These are phyloP conservation scores for Gryganskiella cystojenkinii DNA, from an alignment of 192 early-diverging fungal genomes.

Conservation along the genomic window DNA sequence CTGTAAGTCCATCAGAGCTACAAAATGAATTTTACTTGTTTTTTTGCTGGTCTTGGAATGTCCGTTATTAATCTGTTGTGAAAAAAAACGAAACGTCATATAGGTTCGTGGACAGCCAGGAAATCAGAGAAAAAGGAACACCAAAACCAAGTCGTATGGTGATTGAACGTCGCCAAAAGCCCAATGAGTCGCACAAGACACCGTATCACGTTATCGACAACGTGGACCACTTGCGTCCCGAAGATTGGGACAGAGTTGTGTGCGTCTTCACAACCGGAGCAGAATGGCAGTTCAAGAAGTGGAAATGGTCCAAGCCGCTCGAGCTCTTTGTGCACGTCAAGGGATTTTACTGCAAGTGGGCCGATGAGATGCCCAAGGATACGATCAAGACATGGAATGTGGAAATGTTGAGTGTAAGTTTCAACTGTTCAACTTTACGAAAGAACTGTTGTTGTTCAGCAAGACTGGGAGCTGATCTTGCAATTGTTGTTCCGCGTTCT, in stretches of 20 bases:
- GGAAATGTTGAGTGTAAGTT: slow-evolving; percentile 60
- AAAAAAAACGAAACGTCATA: no score
- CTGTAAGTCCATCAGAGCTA: no score
- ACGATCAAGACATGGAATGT: slow-evolving; percentile 63
- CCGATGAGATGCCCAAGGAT: slow-evolving; percentile 56
- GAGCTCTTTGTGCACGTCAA: slow-evolving; percentile 84
- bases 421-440: background rate
- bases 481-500: background rate
- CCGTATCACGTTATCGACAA: slow-evolving; percentile 87
- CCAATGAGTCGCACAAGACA: slow-evolving; percentile 59
- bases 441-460: background rate
- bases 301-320: slow-evolving; percentile 87
- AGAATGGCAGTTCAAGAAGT: slow-evolving; percentile 94
- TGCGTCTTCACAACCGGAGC: slow-evolving; percentile 93
- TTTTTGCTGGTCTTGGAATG: no score
- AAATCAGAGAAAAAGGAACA: slow-evolving; percentile 67
- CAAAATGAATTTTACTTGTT: no score
- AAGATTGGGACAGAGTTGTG: slow-evolving; percentile 90
- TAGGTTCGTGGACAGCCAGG: slow-evolving; percentile 73
- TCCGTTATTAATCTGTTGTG: no score
- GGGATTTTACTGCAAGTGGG: slow-evolving; percentile 72
- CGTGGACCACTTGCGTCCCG: slow-evolving; percentile 72
- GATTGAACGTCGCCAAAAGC: slow-evolving; percentile 70
- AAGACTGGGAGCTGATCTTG: background rate
- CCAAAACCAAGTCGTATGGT: slow-evolving; percentile 73